Evolutionary conservation across 768 basidiomycete genomes (phyloP).

Genomic region (Leccinum arenicola): DNA sequence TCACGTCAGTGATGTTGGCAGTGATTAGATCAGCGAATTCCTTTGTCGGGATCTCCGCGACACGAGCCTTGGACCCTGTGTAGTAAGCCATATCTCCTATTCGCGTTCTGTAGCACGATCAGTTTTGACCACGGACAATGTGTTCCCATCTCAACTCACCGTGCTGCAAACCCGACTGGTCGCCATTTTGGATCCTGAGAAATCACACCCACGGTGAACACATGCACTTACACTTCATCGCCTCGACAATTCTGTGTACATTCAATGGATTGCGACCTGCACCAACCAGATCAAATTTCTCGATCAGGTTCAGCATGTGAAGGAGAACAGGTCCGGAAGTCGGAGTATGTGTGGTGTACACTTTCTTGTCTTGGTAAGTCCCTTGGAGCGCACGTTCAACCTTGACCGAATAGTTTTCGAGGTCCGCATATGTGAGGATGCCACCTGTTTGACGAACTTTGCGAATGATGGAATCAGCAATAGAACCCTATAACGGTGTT

Average conservation of each 20-base stretch:
- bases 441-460: constrained; percentile 76
- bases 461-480: constrained; percentile 74
- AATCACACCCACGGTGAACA: constrained; percentile 11
- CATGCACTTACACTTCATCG: constrained; percentile 68
- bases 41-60: constrained; percentile 68
- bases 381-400: constrained; percentile 74
- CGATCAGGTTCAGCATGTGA: constrained; percentile 88
- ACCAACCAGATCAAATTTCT: constrained; percentile 57
- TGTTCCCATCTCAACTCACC: constrained; percentile 32
- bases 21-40: constrained; percentile 60
- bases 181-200: constrained; percentile 5
- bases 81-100: constrained; percentile 74
- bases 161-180: constrained; percentile 63
- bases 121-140: constrained; percentile 8
- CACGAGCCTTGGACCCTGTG: constrained; percentile 49
- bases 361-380: constrained; percentile 69
- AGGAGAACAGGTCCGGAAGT: constrained; percentile 87
- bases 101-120: constrained; percentile 56
- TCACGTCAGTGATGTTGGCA: constrained; percentile 79
- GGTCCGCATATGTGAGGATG: constrained; percentile 72
- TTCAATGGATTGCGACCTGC: constrained; percentile 58
- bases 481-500: constrained; percentile 54
- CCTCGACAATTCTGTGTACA: constrained; percentile 80
- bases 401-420: constrained; percentile 65
- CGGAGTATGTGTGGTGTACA: constrained; percentile 86